Evolutionary conservation across 1,284 basidiomycete genomes (phyloP), one percentile per base, ranked within the genome.

Genomic region (Malassezia equina): DNA sequence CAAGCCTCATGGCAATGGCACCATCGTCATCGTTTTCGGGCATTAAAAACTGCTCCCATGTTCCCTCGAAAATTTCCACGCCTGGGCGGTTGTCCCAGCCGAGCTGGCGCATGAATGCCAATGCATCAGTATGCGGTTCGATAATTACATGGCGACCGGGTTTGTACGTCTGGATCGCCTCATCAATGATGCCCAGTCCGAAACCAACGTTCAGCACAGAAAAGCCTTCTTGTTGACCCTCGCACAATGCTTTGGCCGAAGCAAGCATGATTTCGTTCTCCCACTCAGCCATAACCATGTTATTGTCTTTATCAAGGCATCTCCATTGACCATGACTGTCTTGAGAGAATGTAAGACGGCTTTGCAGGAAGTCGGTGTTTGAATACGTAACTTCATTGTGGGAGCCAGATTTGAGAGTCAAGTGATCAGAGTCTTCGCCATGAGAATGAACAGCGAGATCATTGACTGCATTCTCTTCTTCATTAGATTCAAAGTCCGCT

Each of bases 71-170:
- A 27, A 74, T 55, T 32, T 70, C 67, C 1, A 74, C 70, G 34
- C 67, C 67, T 7, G 55, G 52, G 11, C 52, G 44, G 19, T 56
- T 32, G 52, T 67, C 53, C 54, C 70, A 71, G 4, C 66, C 69
- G 75, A 33, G 79, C 76, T 52, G 19, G 51, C 78, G 81, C 84
- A 91, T 88, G 69, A 86, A 81, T 49, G 78, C 76, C 9, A 96
- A 79, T 1, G 95, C 91, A 68, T 94, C 88, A 0, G 87, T 86
- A 71, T 99, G 94, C 0, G 93, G 84, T 76, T 99, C 94, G 60
- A 96, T 85, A 64, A 99, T 94, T 55, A 88, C 84, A 73, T 99
- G 94, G 31, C 82, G 77, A 2, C 78, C 74, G 0, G 88, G 87
- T 5, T 79, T 72, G 41, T 87, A 77, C 1, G 76, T 73, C 76